phyloP scores from a whole-genome alignment of 2,329 filamentous ascomycete species.

The Venturia carpophila region DNA sequence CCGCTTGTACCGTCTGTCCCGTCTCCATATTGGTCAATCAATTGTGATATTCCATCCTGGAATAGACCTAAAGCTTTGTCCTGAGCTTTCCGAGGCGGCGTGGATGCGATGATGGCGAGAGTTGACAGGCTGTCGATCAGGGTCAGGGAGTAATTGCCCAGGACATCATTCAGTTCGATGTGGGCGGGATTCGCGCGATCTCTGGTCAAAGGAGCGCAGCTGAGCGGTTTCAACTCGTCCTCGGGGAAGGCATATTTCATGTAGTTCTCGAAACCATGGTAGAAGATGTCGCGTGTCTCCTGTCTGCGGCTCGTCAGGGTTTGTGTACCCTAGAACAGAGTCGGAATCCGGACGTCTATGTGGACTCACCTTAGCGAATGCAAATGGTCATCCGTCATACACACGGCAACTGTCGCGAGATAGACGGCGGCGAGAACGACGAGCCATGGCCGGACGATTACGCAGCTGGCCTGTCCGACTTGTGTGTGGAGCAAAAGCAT shows the following conservation, averaged over 20 bases:
- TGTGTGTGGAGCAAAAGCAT: conserved; percentile 10
- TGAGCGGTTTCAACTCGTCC: conserved; percentile 83
- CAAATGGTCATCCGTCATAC: conserved; percentile 40
- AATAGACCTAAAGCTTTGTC: conserved; percentile 45
- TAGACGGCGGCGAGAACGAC: neutral
- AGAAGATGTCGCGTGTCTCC: conserved; percentile 67
- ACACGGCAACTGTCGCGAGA: conserved; percentile 27
- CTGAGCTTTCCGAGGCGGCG: conserved; percentile 41
- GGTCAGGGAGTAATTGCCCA: conserved; percentile 95
- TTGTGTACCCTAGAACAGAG: neutral
- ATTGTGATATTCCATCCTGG: conserved; percentile 65
- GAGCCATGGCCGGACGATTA: conserved; percentile 1
- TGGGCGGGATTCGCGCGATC: conserved; percentile 72
- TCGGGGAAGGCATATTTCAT: conserved; percentile 91
- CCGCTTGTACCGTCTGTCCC: conserved; percentile 62
- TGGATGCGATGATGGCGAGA: conserved; percentile 81
- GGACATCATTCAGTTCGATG: conserved; percentile 84
- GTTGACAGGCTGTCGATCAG: conserved; percentile 93
- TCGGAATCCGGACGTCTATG: neutral
- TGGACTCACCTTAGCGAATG: conserved; percentile 30
- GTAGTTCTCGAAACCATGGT: conserved; percentile 94
- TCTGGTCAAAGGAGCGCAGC: conserved; percentile 75
- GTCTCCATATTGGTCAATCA: conserved; percentile 82
- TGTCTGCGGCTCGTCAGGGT: conserved; percentile 27
- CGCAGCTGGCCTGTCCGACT: conserved; percentile 6